These are phyloP conservation scores for Russula brevipes DNA, from an alignment of 768 basidiomycete genomes.

Conservation along the genomic window DNA sequence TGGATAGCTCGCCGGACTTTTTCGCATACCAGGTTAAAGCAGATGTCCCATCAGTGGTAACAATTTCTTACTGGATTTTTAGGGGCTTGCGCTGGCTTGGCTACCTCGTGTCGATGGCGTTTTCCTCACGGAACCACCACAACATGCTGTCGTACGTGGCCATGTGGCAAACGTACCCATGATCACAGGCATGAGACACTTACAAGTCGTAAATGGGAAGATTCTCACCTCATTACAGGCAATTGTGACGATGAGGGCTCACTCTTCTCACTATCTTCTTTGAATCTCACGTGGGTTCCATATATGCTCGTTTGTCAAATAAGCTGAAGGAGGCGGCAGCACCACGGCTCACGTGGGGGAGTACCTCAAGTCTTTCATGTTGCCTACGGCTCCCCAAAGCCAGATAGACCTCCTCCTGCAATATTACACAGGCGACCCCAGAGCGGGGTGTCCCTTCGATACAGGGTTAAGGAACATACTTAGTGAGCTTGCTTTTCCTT, in stretches of 20 bases:
- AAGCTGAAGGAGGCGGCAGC: background rate
- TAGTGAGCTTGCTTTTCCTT: background rate
- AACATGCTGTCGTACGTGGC: constrained; percentile 22
- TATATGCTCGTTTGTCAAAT: background rate
- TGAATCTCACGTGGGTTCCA: constrained; percentile 16
- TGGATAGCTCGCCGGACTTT: constrained; percentile 20
- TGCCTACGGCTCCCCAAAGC: constrained; percentile 2
- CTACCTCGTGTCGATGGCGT: constrained; percentile 26
- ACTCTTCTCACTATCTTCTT: constrained; percentile 17
- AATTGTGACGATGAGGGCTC: constrained; percentile 25
- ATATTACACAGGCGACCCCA: constrained; percentile 26
- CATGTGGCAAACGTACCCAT: constrained; percentile 26
- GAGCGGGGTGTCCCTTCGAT: constrained; percentile 27
- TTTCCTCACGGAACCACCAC: constrained; percentile 26
- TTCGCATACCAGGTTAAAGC: constrained; percentile 19
- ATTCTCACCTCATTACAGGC: background rate
- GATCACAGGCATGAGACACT: constrained; percentile 13
- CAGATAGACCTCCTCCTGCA: constrained; percentile 9
- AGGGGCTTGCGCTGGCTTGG: constrained; percentile 21
- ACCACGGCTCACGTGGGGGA: background rate
- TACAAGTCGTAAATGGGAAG: too few relatives aligned
- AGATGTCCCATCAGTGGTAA: too few relatives aligned
- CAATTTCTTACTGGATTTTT: background rate
- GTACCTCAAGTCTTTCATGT: constrained; percentile 12
- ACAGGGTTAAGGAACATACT: constrained; percentile 17